Evolutionary conservation across 2,329 filamentous ascomycete species (phyloP).

Genomic region (Aaosphaeria arxii): DNA sequence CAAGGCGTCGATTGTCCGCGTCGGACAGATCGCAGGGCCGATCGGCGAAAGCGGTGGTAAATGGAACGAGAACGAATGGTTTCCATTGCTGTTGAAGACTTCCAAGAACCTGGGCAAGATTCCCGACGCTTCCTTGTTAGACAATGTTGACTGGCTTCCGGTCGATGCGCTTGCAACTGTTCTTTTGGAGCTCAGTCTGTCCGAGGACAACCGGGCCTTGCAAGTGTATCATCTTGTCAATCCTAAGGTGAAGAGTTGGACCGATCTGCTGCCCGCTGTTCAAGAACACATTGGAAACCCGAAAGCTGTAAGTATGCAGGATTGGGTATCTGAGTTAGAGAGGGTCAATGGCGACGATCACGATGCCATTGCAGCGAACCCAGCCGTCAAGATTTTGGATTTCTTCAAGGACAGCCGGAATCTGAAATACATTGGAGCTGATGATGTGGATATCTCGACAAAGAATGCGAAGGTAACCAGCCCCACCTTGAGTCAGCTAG

Average conservation of each 20-base stretch:
- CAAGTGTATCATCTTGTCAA: constrained; percentile 53
- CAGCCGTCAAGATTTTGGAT: constrained; percentile 52
- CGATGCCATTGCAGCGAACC: constrained; percentile 48
- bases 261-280: constrained; percentile 53
- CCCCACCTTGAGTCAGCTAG: neutral
- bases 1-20: constrained; percentile 22
- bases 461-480: neutral
- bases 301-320: constrained; percentile 21
- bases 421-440: neutral
- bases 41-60: constrained; percentile 44
- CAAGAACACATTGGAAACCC: constrained; percentile 23
- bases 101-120: constrained; percentile 47
- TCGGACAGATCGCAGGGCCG: constrained; percentile 41
- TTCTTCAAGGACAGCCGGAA: constrained; percentile 55
- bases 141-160: constrained; percentile 33
- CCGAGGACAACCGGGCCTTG: constrained; percentile 37
- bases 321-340: constrained; percentile 3
- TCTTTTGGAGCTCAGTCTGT: constrained; percentile 19
- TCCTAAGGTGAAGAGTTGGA: constrained; percentile 48
- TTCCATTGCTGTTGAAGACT: constrained; percentile 49
- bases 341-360: constrained; percentile 43
- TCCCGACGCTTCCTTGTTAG: constrained; percentile 20
- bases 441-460: neutral
- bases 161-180: constrained; percentile 25
- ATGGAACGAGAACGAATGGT: constrained; percentile 51